Conservation (phyloP, 2,329 filamentous ascomycete species). For the Pseudogymnoascus destructans region DNA sequence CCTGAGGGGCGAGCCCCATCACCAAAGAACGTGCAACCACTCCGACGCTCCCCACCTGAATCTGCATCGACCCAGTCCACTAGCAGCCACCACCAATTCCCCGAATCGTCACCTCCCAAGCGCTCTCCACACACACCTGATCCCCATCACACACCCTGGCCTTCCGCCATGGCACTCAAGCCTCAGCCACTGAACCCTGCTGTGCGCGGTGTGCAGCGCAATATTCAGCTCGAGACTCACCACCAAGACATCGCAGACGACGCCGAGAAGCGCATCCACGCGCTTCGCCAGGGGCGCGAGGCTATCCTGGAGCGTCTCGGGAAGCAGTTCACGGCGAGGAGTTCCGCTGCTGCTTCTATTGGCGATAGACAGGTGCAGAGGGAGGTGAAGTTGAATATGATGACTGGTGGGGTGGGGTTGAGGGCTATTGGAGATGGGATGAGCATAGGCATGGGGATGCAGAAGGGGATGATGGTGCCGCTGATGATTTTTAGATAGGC, state of each 20-base stretch:
- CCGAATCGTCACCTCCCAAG: neutral
- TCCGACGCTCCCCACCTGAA: neutral
- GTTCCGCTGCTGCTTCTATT: neutral
- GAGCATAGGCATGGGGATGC: neutral
- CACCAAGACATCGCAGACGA: constrained; percentile 46
- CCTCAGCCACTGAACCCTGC: constrained; percentile 23
- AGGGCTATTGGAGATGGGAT: constrained; percentile 1
- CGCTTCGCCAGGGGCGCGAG: constrained; percentile 45
- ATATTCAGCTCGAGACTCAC: constrained; percentile 42
- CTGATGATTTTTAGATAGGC: constrained; percentile 5
- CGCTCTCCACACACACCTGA: neutral
- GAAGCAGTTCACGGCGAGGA: constrained; percentile 34
- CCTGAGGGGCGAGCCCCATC: neutral
- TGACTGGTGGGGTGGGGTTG: neutral
- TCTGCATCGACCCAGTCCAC: constrained; percentile 26
- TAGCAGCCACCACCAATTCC: neutral
- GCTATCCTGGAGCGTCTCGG: constrained; percentile 45
- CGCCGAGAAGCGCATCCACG: constrained; percentile 38
- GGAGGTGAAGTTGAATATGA: neutral
- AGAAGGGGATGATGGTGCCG: constrained; percentile 6
- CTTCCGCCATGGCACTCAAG: neutral
- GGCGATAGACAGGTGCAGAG: neutral
- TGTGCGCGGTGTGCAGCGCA: constrained; percentile 45
- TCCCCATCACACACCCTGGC: neutral
- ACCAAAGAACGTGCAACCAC: neutral